Base-by-base conservation (phyloP, 2,329 filamentous ascomycete species). In the Fusarium piperis region DNA sequence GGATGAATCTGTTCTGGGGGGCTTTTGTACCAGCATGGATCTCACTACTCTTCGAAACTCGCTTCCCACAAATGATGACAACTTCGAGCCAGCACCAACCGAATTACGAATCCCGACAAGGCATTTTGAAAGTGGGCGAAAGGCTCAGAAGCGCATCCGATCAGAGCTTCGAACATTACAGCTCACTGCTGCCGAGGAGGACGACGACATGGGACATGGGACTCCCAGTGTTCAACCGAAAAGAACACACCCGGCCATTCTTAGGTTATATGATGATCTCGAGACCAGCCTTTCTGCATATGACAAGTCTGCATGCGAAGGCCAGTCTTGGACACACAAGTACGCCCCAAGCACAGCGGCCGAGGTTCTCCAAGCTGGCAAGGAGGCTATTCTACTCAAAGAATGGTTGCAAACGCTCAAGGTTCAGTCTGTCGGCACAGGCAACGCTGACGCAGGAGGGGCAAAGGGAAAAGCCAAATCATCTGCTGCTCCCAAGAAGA, bases 371-470 rank as follows among this genome's bases (percentile, higher is more conserved):
- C 95, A 98, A 76, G 79, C 84, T 16, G 92, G 92, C 3, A 87
- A 85, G 48, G 94, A 98, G 79, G 90, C 90, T 1, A 77, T 85
- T 2, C 83, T 95, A 10, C 82, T 99, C 26, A 91, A 90, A 64
- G 89, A 95, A 66, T 99, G 96, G 96, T 84, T 99, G 9, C 86
- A 89, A 64, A 90, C 87, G 35, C 85, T 97, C 51, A 92, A 90
- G 65, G 91, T 99, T 0, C 89, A 92, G 68, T 87, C 93, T 6
- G 92, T 98, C 1, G 91, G 93, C 64, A 91, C 88, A 0, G 89
- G 90, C 2, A 75, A 80, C 5, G 77, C 79, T 3, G 83, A 84
- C 3, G 59, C 68, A 32, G 74, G 74, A 5, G 67, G 65, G 26
- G n/a, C 51, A 20, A 82, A 77, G 48, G 67, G 52, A 20, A 81